A percentile compares a stretch with the other conserved stretches of the same genome.
Evolutionary conservation across 2,329 filamentous ascomycete genomes (phyloP).

Genomic region (Microdochium bolleyi): DNA sequence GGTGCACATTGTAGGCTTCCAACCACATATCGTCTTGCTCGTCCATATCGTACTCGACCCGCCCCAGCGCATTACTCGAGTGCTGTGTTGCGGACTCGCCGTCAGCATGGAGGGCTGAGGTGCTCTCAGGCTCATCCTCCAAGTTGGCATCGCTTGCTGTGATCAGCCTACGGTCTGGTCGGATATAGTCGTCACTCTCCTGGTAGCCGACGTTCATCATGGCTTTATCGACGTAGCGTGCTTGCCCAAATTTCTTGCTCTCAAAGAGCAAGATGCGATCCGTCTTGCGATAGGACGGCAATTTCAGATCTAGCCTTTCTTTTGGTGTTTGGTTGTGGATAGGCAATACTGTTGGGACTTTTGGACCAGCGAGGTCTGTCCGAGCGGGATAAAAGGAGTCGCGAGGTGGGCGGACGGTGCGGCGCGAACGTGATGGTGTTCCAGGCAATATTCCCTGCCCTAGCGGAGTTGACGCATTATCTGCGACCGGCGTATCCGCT

Average conservation of each 20-base stretch:
- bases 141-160: conserved; percentile 52
- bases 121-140: conserved; percentile 50
- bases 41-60: conserved; percentile 99
- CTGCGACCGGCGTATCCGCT: conserved; percentile 31
- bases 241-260: conserved; percentile 75
- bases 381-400: conserved; percentile 48
- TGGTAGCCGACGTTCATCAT: conserved; percentile 97
- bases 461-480: conserved; percentile 16
- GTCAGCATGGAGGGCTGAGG: conserved; percentile 40
- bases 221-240: conserved; percentile 88
- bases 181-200: conserved; percentile 82
- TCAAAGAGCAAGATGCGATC: conserved; percentile 76
- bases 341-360: conserved; percentile 61
- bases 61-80: conserved; percentile 52
- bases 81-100: conserved; percentile 41
- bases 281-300: conserved; percentile 67
- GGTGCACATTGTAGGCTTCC: conserved; percentile 70
- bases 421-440: conserved; percentile 30
- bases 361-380: conserved; percentile 38
- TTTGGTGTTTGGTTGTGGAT: conserved; percentile 73
- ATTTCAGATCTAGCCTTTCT: conserved; percentile 70
- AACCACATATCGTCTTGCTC: conserved; percentile 98
- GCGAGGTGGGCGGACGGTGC: conserved; percentile 37
- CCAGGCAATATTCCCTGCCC: conserved; percentile 14
- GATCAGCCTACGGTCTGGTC: conserved; percentile 65